phyloP scores from a whole-genome alignment of 2,329 filamentous ascomycete species.

The Venturia nashicola region DNA sequence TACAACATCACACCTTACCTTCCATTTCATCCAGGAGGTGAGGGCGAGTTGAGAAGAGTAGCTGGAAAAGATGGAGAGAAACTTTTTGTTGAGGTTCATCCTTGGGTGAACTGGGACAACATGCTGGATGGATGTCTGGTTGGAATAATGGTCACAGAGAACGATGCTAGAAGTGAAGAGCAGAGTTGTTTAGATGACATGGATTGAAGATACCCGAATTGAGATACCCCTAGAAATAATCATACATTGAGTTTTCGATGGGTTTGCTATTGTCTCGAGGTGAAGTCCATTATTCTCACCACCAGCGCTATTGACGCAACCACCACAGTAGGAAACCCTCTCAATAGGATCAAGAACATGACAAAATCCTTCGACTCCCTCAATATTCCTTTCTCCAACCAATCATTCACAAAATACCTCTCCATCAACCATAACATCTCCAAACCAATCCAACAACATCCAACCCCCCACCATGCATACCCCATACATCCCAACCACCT shows the following conservation, averaged over 20 bases:
- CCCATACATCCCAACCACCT: too few species aligned
- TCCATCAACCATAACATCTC: too few species aligned
- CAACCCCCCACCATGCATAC: too few species aligned
- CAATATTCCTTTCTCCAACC: neutral
- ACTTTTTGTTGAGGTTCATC: constrained; percentile 52
- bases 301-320: neutral
- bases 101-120: constrained; percentile 59
- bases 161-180: constrained; percentile 1
- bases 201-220: constrained; percentile 6
- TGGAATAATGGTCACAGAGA: constrained; percentile 25
- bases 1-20: constrained; percentile 90
- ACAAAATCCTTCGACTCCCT: too few species aligned
- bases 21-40: constrained; percentile 81
- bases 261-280: neutral
- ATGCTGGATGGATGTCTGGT: constrained; percentile 50
- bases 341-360: neutral
- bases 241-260: neutral
- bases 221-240: constrained; percentile 4
- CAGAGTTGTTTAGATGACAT: constrained; percentile 8
- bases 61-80: constrained; percentile 57
- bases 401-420: neutral
- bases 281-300: neutral
- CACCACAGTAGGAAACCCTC: neutral
- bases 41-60: constrained; percentile 67
- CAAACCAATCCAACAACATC: too few species aligned